These are phyloP conservation scores for Datisca glomerata DNA, from an alignment of 306 rosid species.

Conservation along the genomic window DNA sequence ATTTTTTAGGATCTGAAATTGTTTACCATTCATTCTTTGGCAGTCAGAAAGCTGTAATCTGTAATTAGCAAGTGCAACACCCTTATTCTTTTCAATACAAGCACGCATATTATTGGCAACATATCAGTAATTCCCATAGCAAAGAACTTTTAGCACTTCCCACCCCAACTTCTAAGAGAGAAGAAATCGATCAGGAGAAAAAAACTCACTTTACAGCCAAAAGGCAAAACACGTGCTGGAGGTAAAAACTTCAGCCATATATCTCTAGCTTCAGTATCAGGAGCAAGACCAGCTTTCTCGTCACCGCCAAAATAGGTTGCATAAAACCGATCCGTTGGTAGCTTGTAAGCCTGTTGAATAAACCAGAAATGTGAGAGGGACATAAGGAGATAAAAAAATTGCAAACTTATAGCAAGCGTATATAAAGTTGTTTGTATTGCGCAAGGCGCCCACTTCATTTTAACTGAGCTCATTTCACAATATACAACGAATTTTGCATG, in stretches of 20 bases:
- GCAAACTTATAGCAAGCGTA: too few relatives aligned
- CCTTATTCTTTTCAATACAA: slow-evolving; percentile 1
- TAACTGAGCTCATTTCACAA: too few relatives aligned
- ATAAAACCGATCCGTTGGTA: slow-evolving; percentile 63
- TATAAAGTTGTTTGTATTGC: too few relatives aligned
- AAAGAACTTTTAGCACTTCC: not conserved
- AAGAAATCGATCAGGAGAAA: too few relatives aligned
- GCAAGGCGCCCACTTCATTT: too few relatives aligned
- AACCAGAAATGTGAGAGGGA: slow-evolving; percentile 1
- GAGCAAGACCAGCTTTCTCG: slow-evolving; percentile 68
- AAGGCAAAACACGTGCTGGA: slow-evolving; percentile 80
- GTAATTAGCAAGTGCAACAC: not conserved
- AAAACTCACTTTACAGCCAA: slow-evolving; percentile 85
- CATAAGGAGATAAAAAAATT: not conserved
- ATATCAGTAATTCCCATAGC: too few relatives aligned
- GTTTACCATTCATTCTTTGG: not conserved
- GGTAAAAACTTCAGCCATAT: slow-evolving; percentile 76
- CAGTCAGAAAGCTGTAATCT: not conserved
- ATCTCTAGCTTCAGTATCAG: slow-evolving; percentile 82
- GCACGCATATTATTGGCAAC: too few relatives aligned
- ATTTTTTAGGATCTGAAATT: too few relatives aligned
- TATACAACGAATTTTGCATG: too few relatives aligned
- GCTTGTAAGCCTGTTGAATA: slow-evolving; percentile 55
- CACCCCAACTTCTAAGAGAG: not conserved
- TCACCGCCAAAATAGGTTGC: slow-evolving; percentile 98